phyloP scores from a whole-genome alignment of 495 filamentous ascomycete species.

The Staphylotrichum longicolle region DNA sequence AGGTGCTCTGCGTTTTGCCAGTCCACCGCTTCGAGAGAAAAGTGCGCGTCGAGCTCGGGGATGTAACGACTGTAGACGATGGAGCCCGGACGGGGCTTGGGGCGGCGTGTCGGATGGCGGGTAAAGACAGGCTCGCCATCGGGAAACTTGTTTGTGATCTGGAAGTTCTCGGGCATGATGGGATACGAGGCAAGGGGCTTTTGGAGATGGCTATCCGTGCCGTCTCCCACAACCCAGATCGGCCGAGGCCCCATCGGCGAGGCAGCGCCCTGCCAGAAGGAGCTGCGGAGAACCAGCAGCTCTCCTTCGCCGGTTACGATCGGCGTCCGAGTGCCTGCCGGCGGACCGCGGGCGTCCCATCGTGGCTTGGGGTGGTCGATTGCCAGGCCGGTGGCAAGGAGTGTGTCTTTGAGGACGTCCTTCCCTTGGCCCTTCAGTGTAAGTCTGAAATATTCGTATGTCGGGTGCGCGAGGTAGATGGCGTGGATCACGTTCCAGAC shows the following conservation, averaged over 20 bases:
- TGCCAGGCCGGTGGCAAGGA: constrained; percentile 51
- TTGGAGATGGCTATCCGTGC: constrained; percentile 37
- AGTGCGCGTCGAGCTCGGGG: constrained; percentile 58
- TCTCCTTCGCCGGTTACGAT: constrained; percentile 25
- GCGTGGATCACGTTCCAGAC: constrained; percentile 59
- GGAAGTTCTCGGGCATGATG: constrained; percentile 51
- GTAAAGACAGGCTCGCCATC: constrained; percentile 34
- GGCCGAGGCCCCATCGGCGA: constrained; percentile 59
- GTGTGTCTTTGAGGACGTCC: constrained; percentile 43
- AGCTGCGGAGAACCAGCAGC: constrained; percentile 43
- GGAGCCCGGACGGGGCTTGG: constrained; percentile 58
- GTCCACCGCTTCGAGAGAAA: constrained; percentile 59
- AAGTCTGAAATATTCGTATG: constrained; percentile 51
- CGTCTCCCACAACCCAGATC: constrained; percentile 47
- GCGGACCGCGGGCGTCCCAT: background rate
- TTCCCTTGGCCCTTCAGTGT: constrained; percentile 42
- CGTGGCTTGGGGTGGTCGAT: constrained; percentile 45
- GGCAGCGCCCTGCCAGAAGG: constrained; percentile 67
- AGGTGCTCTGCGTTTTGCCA: constrained; percentile 54
- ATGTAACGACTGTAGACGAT: constrained; percentile 64
- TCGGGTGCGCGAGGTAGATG: constrained; percentile 51
- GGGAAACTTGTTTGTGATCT: constrained; percentile 47
- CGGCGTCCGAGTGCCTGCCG: background rate
- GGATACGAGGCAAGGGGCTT: constrained; percentile 50
- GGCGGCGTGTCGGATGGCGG: constrained; percentile 55